A percentile compares a stretch with the other conserved stretches of the same genome.
phyloP scores from a whole-genome alignment of 345 rosid species.

The Linum tenue region DNA sequence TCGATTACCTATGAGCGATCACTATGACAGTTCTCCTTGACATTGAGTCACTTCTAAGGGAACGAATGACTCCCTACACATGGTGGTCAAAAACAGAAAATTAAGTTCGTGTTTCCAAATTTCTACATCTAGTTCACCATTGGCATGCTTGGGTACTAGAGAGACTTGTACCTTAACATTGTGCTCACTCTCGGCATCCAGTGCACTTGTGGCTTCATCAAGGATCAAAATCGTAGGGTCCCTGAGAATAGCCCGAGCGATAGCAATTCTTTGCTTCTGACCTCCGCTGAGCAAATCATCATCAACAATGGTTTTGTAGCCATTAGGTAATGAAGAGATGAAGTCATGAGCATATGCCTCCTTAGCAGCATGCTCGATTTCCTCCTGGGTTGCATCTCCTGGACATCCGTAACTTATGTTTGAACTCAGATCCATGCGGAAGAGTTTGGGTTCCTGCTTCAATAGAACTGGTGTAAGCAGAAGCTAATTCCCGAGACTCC shows the following conservation, averaged over 20 bases:
- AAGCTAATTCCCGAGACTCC: slow-evolving; percentile 4
- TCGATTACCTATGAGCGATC: slow-evolving; percentile 72
- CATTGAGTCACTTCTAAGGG: slow-evolving; percentile 45
- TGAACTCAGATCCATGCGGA: slow-evolving; percentile 78
- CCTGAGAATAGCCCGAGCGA: slow-evolving; percentile 90
- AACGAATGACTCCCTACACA: slow-evolving; percentile 69
- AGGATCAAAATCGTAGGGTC: slow-evolving; percentile 84
- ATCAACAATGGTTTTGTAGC: slow-evolving; percentile 76
- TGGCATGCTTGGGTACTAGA: background rate
- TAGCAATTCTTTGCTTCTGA: slow-evolving; percentile 95
- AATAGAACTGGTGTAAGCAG: slow-evolving; percentile 11
- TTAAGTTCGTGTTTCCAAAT: background rate
- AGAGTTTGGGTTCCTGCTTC: slow-evolving; percentile 83
- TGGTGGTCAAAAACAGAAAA: slow-evolving; percentile 5
- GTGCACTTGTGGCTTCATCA: slow-evolving; percentile 94
- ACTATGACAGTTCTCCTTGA: slow-evolving; percentile 73
- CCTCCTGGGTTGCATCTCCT: slow-evolving; percentile 51
- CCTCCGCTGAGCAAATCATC: slow-evolving; percentile 98
- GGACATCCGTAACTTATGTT: slow-evolving; percentile 84
- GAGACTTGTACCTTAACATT: slow-evolving; percentile 54
- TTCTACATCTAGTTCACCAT: background rate
- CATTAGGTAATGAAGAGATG: slow-evolving; percentile 73
- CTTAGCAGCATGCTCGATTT: slow-evolving; percentile 83
- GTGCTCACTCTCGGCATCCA: slow-evolving; percentile 98
- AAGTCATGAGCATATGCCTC: slow-evolving; percentile 91